Evolutionary conservation across 2,329 filamentous ascomycete genomes (phyloP).

Genomic region (Cryphonectria naterciae): DNA sequence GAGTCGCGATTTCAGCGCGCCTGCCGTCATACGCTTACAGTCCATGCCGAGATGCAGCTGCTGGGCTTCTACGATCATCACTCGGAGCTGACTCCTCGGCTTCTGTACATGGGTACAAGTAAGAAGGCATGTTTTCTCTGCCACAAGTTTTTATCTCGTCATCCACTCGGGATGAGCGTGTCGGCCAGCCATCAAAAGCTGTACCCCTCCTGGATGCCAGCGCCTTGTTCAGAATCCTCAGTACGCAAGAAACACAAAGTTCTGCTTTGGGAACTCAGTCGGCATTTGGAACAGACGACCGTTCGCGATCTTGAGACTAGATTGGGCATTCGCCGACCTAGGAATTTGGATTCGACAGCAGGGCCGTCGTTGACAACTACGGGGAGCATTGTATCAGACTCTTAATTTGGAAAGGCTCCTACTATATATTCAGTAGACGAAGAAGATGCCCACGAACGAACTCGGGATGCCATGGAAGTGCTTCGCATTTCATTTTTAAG

Average conservation of each 20-base stretch:
- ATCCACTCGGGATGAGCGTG: constrained; percentile 34
- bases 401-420: neutral
- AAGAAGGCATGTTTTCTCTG: constrained; percentile 42
- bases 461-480: neutral
- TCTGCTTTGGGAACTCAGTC: constrained; percentile 30
- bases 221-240: constrained; percentile 23
- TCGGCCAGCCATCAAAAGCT: constrained; percentile 40
- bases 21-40: constrained; percentile 30
- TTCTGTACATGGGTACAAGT: constrained; percentile 39
- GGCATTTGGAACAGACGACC: constrained; percentile 27
- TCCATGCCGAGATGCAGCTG: constrained; percentile 41
- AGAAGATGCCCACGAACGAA: neutral
- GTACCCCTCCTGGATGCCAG: constrained; percentile 40
- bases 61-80: constrained; percentile 38
- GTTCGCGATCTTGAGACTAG: constrained; percentile 30
- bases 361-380: constrained; percentile 31
- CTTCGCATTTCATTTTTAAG: neutral
- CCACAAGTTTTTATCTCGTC: constrained; percentile 33
- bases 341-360: constrained; percentile 30
- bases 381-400: neutral
- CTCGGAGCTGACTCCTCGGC: constrained; percentile 29
- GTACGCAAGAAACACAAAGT: constrained; percentile 27
- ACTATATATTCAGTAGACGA: neutral
- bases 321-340: constrained; percentile 29
- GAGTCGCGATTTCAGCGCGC: neutral